Evolutionary conservation across 116 monocot genomes (phyloP), one percentile per base, ranked within the genome.

Genomic region (Iris pallida): DNA sequence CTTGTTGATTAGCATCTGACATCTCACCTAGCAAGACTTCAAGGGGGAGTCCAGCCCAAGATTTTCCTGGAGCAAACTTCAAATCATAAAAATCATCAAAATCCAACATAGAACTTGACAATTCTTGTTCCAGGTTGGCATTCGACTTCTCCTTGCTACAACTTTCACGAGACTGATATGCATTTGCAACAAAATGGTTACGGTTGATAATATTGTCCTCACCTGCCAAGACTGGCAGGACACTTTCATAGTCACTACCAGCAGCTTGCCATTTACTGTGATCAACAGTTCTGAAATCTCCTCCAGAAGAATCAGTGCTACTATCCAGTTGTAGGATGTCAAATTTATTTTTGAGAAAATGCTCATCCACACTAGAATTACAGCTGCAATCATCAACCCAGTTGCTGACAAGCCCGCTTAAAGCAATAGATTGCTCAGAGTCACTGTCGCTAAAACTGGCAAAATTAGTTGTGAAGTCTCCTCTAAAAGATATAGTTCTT

Each of bases 21-120:
- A 45, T 55, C 69, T 61, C 69, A 19, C 55, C 65, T 45, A 79
- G 64, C 53, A 79, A 60, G 41, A 63, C 19, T 72, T 71, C 75
- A 47, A 83, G 71, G 12, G 83, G 71, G 14, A 76, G 57, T 16
- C 16, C 61, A 55, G 42, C 20, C 15, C 45, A 67, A 57, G 48
- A 68, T 57, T 48, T 57, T 30, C 45, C 63, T n/a, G 57, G n/a
- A 30, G 3, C n/a, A 62, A 74, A 75, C 4, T 59, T 48, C 42
- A 68, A 20, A 63, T 72, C 52, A 20, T 17, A 60, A 58, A 57
- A 30, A 12, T 11, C 54, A 12, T 70, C 70, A 47, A 42, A 12
- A 58, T 30, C 19, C 7, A 17, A 8, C 30, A 52, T 59, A 4
- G 42, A 66, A 16, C 48, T 57, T 18, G 4, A 60, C 7, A 6